Conservation (phyloP, 2,329 filamentous ascomycete genomes). For the Penicillium rolfsii region DNA sequence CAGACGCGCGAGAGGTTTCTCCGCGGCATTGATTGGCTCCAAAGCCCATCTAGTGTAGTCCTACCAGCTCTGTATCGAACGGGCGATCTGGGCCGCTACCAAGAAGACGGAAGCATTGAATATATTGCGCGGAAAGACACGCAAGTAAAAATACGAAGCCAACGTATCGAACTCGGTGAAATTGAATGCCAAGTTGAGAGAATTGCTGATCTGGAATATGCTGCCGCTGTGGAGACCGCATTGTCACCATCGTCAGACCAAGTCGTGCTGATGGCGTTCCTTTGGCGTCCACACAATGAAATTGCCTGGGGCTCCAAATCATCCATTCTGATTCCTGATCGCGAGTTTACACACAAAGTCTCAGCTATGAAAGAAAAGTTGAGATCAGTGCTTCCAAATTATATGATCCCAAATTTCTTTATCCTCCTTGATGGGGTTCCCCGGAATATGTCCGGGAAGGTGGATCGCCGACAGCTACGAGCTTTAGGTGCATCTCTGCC, state of each 20-base stretch:
- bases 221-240: neutral
- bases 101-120: too few relatives aligned
- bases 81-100: too few relatives aligned
- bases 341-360: neutral
- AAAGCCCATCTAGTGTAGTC: too few relatives aligned
- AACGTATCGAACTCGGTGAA: neutral
- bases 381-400: neutral
- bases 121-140: too few relatives aligned
- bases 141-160: too few relatives aligned
- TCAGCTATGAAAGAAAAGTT: neutral
- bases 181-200: neutral
- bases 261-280: neutral
- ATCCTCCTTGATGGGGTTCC: neutral
- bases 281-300: neutral
- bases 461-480: neutral
- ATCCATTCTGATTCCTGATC: neutral
- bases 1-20: too few relatives aligned
- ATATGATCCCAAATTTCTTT: neutral
- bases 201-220: neutral
- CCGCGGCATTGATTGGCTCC: too few relatives aligned
- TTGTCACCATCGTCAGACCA: neutral
- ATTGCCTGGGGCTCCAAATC: neutral
- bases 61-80: too few relatives aligned
- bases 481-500: neutral
- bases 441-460: neutral